A percentile compares a stretch with the other conserved stretches of the same genome.
These are phyloP conservation scores for Nannochloropsis oceanica DNA, from an alignment of 108 stramenopile species.

Conservation along the genomic window DNA sequence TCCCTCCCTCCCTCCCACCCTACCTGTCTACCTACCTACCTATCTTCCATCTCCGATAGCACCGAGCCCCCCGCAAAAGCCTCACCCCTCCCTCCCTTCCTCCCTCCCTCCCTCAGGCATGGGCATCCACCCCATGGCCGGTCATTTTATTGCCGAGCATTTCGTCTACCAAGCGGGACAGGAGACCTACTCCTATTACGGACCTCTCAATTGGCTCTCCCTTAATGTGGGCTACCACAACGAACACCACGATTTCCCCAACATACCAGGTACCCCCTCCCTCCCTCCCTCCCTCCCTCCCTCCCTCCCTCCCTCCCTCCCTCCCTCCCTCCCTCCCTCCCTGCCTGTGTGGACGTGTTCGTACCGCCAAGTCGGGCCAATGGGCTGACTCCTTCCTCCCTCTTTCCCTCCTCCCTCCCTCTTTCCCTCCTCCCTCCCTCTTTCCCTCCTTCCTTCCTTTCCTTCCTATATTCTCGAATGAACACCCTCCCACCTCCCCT, in stretches of 20 bases:
- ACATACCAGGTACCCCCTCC: conserved; percentile 48
- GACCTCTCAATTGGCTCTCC: conserved; percentile 69
- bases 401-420: too few relatives aligned
- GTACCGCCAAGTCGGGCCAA: background rate
- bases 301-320: background rate
- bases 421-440: too few relatives aligned
- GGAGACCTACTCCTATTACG: conserved; percentile 80
- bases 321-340: background rate
- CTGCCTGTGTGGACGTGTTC: background rate
- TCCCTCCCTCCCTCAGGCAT: conserved; percentile 41
- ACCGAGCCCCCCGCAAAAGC: background rate
- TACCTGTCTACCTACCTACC: too few relatives aligned
- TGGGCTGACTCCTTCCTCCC: background rate
- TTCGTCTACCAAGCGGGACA: conserved; percentile 61
- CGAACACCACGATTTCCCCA: conserved; percentile 90
- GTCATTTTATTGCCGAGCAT: conserved; percentile 90
- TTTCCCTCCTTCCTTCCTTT: too few relatives aligned
- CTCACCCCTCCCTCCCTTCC: background rate
- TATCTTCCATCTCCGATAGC: background rate
- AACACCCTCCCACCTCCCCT: too few relatives aligned
- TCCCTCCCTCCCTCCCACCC: background rate
- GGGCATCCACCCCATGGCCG: conserved; percentile 82
- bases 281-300: background rate
- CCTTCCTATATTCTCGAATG: too few relatives aligned
- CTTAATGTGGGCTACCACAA: conserved; percentile 94